Evolutionary conservation across 2,329 filamentous ascomycete genomes (phyloP).

Genomic region (Penicillium sp.): DNA sequence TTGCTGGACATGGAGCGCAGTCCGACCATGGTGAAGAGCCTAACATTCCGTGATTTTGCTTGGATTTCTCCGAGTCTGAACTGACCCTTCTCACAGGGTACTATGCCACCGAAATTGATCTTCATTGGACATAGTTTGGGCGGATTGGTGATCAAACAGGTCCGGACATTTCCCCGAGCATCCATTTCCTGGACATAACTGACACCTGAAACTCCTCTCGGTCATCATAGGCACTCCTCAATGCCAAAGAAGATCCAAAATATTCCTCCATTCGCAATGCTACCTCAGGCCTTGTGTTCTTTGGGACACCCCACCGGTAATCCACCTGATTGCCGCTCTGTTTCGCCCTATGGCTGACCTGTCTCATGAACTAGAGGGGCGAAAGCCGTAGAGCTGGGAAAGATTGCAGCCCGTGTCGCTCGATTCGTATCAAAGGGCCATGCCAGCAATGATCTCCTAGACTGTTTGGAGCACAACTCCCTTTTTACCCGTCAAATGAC

Average conservation of each 20-base stretch:
- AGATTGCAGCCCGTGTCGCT: slow-evolving; percentile 37
- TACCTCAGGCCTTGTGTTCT: slow-evolving; percentile 38
- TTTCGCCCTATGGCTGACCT: neutral
- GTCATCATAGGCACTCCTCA: slow-evolving; percentile 30
- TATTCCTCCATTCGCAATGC: slow-evolving; percentile 35
- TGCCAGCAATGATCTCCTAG: slow-evolving; percentile 33
- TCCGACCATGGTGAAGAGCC: slow-evolving; percentile 23
- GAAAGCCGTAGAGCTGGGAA: slow-evolving; percentile 35
- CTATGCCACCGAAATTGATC: slow-evolving; percentile 30
- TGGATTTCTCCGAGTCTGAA: too few species aligned
- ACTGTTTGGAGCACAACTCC: slow-evolving; percentile 33
- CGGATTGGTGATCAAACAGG: slow-evolving; percentile 36
- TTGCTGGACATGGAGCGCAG: slow-evolving; percentile 33
- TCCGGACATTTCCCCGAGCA: neutral
- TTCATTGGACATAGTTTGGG: slow-evolving; percentile 37
- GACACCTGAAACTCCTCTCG: neutral
- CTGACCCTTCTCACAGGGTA: slow-evolving; percentile 4
- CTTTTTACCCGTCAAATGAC: slow-evolving; percentile 36
- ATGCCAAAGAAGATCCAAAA: slow-evolving; percentile 38
- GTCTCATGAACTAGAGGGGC: slow-evolving; percentile 19
- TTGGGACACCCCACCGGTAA: slow-evolving; percentile 36
- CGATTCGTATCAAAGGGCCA: slow-evolving; percentile 34
- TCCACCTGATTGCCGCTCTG: neutral
- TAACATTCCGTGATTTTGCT: neutral
- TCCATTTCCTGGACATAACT: neutral